Evolutionary conservation across 2,329 filamentous ascomycete species (phyloP), one percentile per base, ranked within the genome.

Genomic region (Phialophora macrospora): DNA sequence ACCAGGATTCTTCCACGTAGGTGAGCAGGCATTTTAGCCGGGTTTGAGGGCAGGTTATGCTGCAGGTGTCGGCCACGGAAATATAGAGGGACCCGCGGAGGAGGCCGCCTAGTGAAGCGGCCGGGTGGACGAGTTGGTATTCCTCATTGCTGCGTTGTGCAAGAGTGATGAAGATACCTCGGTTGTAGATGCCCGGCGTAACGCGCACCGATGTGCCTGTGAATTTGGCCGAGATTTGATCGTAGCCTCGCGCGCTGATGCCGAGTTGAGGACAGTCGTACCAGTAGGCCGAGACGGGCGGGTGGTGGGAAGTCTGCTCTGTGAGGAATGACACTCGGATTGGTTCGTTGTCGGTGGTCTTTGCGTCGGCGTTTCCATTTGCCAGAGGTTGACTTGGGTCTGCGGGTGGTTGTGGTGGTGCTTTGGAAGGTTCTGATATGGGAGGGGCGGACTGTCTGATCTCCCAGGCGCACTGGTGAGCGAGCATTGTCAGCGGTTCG

Each of bases 301-400:
- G 95, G 79, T 99, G 95, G 74, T 99, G 95, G 7, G 93, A 97
- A 8, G 95, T 99, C 80, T 99, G 95, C 80, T 99, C 95, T 28
- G 95, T 98, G 67, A 99, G 84, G 77, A 96, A 99, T 9, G 93
- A 97, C 72, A 99, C 87, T 72, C 90, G 91, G 72, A 97, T 85
- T 30, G 83, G 84, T 78, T 76, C 70, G 69, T 70, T 63, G 46
- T 30, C 24, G 24, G 46, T 20, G 72, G 69, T 71, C 72, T 70
- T 71, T 66, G 57, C 67, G 34, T 70, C 38, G 66, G 57, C 66
- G 72, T 70, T 71, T 66, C 59, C 67, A 34, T 70, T 74, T 11
- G 28, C 46, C 17, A 51, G 28, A 63, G 71, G 73, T 51, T 70
- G 75, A 75, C 49, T 73, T 72, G 60, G 74, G 77, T 73, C 73